Base-by-base conservation (phyloP, 2,329 filamentous ascomycete genomes). In the Celoporthe dispersa region DNA sequence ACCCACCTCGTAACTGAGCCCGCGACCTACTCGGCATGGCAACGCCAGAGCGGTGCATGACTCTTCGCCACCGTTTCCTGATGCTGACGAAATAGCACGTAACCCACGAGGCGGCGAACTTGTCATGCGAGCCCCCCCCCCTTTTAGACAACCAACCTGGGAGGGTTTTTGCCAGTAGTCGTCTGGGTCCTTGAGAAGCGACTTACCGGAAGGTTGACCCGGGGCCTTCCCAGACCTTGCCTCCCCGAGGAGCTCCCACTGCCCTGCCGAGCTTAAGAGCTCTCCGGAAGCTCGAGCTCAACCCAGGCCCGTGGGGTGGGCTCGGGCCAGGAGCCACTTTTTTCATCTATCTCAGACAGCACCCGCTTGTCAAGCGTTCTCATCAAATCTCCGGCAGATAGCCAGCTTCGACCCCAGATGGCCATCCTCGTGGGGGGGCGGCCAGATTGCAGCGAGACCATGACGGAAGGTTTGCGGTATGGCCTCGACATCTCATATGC, bases 341-440 rank as follows among this genome's bases (percentile, higher is more conserved):
- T 68, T 68, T 65, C 63, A 68, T 68, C n/a, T 68, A 68, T 68
- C 55, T 28, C 48, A 68, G 61, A 68, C 60, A 16, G 25, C 44
- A 44, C 48, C 67, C 61, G 67, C 60, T 25, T 64, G 67, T 68
- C 61, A 65, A 64, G 60, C 60, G 48, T 64, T 41, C n/a, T 65
- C 48, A 59, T 33, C 67, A 68, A 68, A 65, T 37, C 67, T 64
- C 60, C 67, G 67, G 48, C 53, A 37, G 11, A 37, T 35, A 28
- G 25, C 48, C 25, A 53, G 60, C 35, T 57, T 28, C 35, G n/a
- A 53, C 63, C 9, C 61, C 71, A 25, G 53, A 61, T 55, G 60
- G 51, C 53, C 53, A 5, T 31, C 25, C 7, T 6, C 53, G 53
- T 31, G 28, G 53, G 53, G 44, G 53, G 44, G 44, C 44, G 19